Evolutionary conservation across 306 rosid species (phyloP).

Genomic region (Fragaria vesca): DNA sequence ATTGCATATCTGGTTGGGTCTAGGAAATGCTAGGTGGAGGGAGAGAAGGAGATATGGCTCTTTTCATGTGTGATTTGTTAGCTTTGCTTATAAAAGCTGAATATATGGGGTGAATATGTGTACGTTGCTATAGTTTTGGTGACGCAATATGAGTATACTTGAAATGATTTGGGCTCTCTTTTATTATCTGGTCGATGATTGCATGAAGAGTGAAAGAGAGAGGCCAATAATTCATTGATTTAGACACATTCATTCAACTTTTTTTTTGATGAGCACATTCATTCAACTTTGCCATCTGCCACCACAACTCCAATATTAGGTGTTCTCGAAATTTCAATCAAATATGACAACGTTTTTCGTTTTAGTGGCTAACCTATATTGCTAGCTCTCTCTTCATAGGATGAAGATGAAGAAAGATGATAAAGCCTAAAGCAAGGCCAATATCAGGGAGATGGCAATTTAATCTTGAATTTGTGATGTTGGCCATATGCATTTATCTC

Average conservation of each 20-base stretch:
- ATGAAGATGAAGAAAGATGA: background rate
- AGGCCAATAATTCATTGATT: constrained; percentile 22
- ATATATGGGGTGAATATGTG: background rate
- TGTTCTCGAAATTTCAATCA: constrained; percentile 16
- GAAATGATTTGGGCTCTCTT: constrained; percentile 5
- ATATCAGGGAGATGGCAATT: constrained; percentile 4
- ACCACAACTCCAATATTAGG: background rate
- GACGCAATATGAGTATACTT: background rate
- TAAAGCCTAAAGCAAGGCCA: background rate
- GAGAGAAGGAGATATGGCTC: background rate
- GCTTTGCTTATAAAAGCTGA: background rate
- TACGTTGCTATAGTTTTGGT: background rate
- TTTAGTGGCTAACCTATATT: background rate
- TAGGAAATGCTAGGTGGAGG: constrained; percentile 27
- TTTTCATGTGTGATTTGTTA: background rate
- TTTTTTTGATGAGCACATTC: background rate
- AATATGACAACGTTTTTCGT: constrained; percentile 8
- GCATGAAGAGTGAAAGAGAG: background rate
- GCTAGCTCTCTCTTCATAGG: background rate
- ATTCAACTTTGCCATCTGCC: constrained; percentile 7
- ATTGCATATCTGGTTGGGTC: constrained; percentile 9
- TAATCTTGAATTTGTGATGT: constrained; percentile 5
- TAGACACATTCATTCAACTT: background rate
- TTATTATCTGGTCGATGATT: constrained; percentile 5
- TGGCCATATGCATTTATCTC: constrained; percentile 7